phyloP scores from a whole-genome alignment of 192 early-diverging fungal genomes.

The Coemansia sp. region DNA sequence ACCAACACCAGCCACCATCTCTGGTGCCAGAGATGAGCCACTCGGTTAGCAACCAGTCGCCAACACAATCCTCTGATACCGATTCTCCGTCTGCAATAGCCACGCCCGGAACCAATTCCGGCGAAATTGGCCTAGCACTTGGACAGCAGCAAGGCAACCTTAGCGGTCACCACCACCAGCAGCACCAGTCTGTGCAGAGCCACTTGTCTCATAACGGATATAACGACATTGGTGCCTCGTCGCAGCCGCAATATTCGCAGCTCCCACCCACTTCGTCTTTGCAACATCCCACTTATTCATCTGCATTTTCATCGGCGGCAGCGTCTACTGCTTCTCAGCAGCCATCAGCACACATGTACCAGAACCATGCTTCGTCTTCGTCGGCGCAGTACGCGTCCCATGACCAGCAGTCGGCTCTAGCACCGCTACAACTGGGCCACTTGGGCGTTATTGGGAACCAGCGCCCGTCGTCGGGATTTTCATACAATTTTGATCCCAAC shows the following conservation, averaged over 20 bases:
- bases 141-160: conserved; percentile 4
- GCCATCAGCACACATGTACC: conserved; percentile 30
- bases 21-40: conserved; percentile 43
- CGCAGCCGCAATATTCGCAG: conserved; percentile 24
- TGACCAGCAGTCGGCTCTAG: conserved; percentile 39
- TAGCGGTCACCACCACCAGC: conserved; percentile 15
- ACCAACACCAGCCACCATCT: conserved; percentile 13
- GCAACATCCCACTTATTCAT: conserved; percentile 25
- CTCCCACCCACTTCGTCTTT: conserved; percentile 30
- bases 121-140: conserved; percentile 20
- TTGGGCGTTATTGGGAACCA: conserved; percentile 45
- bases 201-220: conserved; percentile 18
- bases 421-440: conserved; percentile 41
- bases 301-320: conserved; percentile 29
- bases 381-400: conserved; percentile 51
- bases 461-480: conserved; percentile 29
- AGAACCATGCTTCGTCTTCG: conserved; percentile 22
- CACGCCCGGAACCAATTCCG: conserved; percentile 19
- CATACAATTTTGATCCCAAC: conserved; percentile 50
- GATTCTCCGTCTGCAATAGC: conserved; percentile 27
- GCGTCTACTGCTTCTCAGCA: conserved; percentile 22
- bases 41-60: conserved; percentile 27
- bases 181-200: conserved; percentile 29
- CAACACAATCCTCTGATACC: conserved; percentile 34
- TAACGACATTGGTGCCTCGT: conserved; percentile 12